phyloP scores from a whole-genome alignment of 495 filamentous ascomycete genomes.

The Thermothielavioides terrestris region DNA sequence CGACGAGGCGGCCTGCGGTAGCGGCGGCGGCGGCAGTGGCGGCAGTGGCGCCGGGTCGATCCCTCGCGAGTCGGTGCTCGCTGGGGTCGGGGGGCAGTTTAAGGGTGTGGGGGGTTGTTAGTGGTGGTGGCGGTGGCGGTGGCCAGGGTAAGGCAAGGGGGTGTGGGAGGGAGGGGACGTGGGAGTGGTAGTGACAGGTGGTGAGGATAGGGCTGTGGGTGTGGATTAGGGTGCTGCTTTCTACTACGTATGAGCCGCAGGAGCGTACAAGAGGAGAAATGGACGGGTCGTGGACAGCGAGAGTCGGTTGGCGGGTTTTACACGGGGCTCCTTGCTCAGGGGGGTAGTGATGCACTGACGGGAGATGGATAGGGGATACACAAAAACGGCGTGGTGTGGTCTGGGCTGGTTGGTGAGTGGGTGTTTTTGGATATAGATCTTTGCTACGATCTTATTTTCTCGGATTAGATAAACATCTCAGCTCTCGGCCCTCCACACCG shows the following conservation, averaged over 20 bases:
- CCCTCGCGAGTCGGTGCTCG: not conserved
- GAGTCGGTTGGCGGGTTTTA: no score
- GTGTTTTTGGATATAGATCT: no score
- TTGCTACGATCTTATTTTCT: no score
- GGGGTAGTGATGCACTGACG: no score
- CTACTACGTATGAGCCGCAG: no score
- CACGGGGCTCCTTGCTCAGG: no score
- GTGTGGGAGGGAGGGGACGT: not conserved
- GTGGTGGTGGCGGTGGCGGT: not conserved
- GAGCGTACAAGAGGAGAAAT: no score
- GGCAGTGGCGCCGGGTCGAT: not conserved
- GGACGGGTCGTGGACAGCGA: no score
- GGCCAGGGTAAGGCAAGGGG: not conserved
- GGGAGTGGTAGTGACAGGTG: not conserved
- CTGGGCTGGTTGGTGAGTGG: no score
- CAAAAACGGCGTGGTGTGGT: not conserved
- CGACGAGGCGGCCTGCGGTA: not conserved
- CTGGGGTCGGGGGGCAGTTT: constrained; percentile 17
- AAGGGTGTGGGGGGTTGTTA: not conserved
- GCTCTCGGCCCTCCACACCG: no score
- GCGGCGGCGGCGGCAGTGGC: not conserved
- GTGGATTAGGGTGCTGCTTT: no score
- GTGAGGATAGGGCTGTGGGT: not conserved
- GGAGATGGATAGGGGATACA: not conserved
- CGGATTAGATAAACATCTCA: no score